phyloP scores from a whole-genome alignment of 768 basidiomycete species.

The Lenzites betulinus region DNA sequence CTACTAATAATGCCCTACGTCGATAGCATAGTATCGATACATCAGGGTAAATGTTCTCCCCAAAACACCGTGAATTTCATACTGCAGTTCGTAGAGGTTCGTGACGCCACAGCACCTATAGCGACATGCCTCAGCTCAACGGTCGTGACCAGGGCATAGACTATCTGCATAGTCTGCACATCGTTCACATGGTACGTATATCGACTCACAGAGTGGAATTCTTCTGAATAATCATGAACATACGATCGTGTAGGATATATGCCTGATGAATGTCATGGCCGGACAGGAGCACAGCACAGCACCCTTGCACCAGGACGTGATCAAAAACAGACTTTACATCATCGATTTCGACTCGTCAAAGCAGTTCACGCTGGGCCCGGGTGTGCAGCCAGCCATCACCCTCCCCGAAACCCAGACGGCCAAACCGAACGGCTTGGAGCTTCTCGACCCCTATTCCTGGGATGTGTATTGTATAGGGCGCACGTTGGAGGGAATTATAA shows the following conservation, averaged over 20 bases:
- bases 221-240: too few species aligned
- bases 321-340: conserved; percentile 1
- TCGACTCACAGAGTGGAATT: too few species aligned
- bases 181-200: not conserved
- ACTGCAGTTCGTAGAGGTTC: not conserved
- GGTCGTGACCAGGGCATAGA: not conserved
- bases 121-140: not conserved
- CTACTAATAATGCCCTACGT: not conserved
- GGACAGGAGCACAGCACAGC: too few species aligned
- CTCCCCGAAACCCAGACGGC: not conserved
- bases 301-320: too few species aligned
- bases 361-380: not conserved
- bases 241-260: too few species aligned
- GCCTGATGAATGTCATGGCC: too few species aligned
- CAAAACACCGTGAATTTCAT: too few species aligned
- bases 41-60: not conserved
- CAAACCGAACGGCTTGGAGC: not conserved
- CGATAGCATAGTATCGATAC: not conserved
- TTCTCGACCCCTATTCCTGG: conserved; percentile 16
- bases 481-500: not conserved
- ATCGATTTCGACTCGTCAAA: conserved; percentile 13
- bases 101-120: not conserved
- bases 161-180: not conserved
- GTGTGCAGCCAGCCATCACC: not conserved
- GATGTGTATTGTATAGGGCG: conserved; percentile 11